Conservation (phyloP, 2,329 filamentous ascomycete genomes). For the Colletotrichum camelliae region DNA sequence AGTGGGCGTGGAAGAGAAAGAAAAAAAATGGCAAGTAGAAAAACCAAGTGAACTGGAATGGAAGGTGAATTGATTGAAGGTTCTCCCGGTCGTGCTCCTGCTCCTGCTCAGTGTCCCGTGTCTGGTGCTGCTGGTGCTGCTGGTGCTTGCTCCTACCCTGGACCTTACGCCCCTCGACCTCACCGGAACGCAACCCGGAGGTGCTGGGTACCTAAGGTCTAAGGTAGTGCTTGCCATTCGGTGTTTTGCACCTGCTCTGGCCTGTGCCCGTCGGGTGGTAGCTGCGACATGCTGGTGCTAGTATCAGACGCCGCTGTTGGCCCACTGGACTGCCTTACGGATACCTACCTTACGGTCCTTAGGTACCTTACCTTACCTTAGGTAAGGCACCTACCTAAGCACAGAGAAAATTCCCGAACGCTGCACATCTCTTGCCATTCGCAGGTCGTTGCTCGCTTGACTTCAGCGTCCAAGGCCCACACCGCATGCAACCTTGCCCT, state of each 20-base stretch:
- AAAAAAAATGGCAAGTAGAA: background rate
- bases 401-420: background rate
- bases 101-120: background rate
- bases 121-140: background rate
- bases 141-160: background rate
- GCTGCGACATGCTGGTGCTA: background rate
- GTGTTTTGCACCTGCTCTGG: background rate
- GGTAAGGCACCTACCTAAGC: background rate
- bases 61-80: background rate
- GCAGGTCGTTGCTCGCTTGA: background rate
- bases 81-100: background rate
- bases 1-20: background rate
- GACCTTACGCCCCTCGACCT: background rate
- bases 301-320: background rate
- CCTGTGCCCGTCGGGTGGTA: background rate
- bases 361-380: too few species aligned
- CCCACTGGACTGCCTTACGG: background rate
- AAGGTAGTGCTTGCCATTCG: background rate
- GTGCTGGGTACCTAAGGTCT: background rate
- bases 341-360: too few species aligned
- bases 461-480: background rate
- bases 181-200: background rate
- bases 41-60: background rate
- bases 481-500: constrained; percentile 1
- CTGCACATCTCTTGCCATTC: background rate